Base-by-base conservation (phyloP, 192 early-diverging fungal species). In the Haplosporangium gracile region DNA sequence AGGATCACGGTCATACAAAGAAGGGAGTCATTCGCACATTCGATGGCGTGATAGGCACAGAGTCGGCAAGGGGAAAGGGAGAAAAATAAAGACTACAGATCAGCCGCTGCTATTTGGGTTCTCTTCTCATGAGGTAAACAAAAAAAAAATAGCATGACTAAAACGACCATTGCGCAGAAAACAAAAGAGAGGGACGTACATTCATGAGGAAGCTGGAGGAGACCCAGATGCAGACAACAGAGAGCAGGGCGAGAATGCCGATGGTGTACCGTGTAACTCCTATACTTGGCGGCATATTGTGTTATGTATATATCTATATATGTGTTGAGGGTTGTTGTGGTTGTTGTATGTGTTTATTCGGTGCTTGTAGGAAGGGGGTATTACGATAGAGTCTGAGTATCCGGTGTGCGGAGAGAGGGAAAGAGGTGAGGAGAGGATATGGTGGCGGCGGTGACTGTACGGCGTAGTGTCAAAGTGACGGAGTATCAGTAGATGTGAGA, bases 151-250 rank as follows among this genome's bases (percentile, higher is more conserved):
- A 34, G 49, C 49, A 51, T 51, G 49, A 51, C 4, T 51, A 51
- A 51, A 32, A 29, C 29, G 26, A 13, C 11, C 60, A 65, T 34
- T 65, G 60, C 60, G 29, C 60, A 65, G 60, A 65, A 51, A 51
- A 51, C 16, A 51, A 16, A 49, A 5, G 42, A 43, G 9, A 32
- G 29, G 60, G 0, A 32, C 60, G 4, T 87, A 92, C 91, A 90
- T 92, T 95, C 86, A 94, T 93, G 11, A 95, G 82, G 81, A 95
- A 96, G 29, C 94, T 94, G 49, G 93, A 94, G 1, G 89, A 88
- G 6, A 95, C 93, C 95, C 95, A 96, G 68, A 96, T 95, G 71
- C 94, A 73, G 43, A 95, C 95, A 16, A 96, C 94, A 69, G 88
- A 77, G 32, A 95, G 83, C 34, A 96, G 82, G 39, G 91, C 82